These are phyloP conservation scores for Singerocomus inundabilis DNA, from an alignment of 1,284 basidiomycete species.

Conservation along the genomic window DNA sequence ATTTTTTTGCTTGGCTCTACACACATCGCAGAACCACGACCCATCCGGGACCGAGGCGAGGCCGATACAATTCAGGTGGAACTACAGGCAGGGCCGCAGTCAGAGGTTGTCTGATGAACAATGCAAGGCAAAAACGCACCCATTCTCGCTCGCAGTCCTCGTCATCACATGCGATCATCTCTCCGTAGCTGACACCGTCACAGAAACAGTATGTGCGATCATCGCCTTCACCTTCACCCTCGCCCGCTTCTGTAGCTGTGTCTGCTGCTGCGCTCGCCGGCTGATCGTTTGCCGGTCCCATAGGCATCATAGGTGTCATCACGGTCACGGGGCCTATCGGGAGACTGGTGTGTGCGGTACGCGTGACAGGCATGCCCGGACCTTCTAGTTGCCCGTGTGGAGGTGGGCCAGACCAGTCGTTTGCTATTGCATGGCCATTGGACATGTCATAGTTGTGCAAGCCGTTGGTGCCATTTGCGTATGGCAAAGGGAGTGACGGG, in stretches of 20 bases:
- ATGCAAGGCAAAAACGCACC: constrained; percentile 53
- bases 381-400: constrained; percentile 62
- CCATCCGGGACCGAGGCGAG: constrained; percentile 73
- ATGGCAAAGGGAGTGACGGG: constrained; percentile 43
- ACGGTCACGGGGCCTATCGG: constrained; percentile 30
- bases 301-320: constrained; percentile 23
- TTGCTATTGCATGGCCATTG: constrained; percentile 23
- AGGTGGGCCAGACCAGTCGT: constrained; percentile 33
- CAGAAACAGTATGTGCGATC: constrained; percentile 87
- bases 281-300: constrained; percentile 25
- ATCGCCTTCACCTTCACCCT: constrained; percentile 58
- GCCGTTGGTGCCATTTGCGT: constrained; percentile 32
- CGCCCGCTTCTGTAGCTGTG: constrained; percentile 37
- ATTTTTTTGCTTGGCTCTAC: constrained; percentile 50
- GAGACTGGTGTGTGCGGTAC: constrained; percentile 39
- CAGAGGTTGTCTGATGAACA: constrained; percentile 3
- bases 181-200: constrained; percentile 82
- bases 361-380: constrained; percentile 68
- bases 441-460: constrained; percentile 36
- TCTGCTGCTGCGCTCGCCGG: constrained; percentile 34
- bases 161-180: constrained; percentile 98
- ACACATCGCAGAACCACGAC: constrained; percentile 79
- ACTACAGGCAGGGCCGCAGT: constrained; percentile 47
- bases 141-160: constrained; percentile 89
- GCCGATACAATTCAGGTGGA: constrained; percentile 81